phyloP scores from a whole-genome alignment of 257 asterid species.

The Lithospermum erythrorhizon region DNA sequence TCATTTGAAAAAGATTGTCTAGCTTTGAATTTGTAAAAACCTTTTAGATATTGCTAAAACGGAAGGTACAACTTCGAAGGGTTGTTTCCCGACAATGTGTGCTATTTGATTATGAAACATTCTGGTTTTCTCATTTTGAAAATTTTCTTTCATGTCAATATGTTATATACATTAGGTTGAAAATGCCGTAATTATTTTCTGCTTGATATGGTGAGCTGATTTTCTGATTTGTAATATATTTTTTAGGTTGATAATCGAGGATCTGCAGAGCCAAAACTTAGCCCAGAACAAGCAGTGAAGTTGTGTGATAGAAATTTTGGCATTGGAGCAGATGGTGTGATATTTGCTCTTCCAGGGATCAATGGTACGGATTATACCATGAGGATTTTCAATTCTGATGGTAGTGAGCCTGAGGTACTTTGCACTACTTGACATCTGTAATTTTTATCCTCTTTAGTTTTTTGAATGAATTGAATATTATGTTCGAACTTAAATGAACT shows the following conservation, averaged over 20 bases:
- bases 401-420: conserved; percentile 94
- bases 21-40: too few relatives aligned
- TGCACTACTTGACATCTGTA: neutral
- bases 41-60: too few relatives aligned
- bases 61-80: too few relatives aligned
- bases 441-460: too few relatives aligned
- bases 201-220: neutral
- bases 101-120: too few relatives aligned
- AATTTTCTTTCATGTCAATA: too few relatives aligned
- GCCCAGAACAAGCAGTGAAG: conserved; percentile 77
- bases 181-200: conserved; percentile 9
- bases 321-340: conserved; percentile 95
- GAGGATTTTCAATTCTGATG: conserved; percentile 94
- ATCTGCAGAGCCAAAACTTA: conserved; percentile 62
- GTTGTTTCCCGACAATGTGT: too few relatives aligned
- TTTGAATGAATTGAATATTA: too few relatives aligned
- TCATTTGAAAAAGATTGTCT: too few relatives aligned
- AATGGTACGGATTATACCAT: conserved; percentile 79
- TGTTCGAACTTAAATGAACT: too few relatives aligned
- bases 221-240: neutral
- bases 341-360: conserved; percentile 72
- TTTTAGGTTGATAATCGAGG: conserved; percentile 77
- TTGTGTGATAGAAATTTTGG: conserved; percentile 84
- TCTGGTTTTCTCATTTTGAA: too few relatives aligned
- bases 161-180: neutral